These are phyloP conservation scores for Colletotrichum chlorophyti DNA, from an alignment of 2,329 filamentous ascomycete genomes.

Conservation along the genomic window DNA sequence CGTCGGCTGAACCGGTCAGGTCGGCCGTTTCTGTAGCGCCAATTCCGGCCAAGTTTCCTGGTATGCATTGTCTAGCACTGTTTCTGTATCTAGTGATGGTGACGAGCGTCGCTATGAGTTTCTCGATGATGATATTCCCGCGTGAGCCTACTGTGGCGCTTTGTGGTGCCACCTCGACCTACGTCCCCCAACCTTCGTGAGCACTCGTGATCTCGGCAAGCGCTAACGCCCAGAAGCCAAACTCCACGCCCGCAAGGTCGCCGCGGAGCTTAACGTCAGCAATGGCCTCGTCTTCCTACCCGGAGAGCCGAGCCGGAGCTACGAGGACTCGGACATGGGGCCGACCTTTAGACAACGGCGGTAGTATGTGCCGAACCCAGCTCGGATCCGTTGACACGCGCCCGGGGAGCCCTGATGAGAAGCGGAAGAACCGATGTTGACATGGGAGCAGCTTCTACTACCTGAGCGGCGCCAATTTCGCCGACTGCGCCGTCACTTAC, in stretches of 20 bases:
- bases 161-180: background rate
- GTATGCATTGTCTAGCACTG: slow-evolving; percentile 32
- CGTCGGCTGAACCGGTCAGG: slow-evolving; percentile 4
- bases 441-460: slow-evolving; percentile 60
- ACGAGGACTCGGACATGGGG: slow-evolving; percentile 65
- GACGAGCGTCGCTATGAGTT: background rate
- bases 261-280: slow-evolving; percentile 53
- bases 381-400: slow-evolving; percentile 15
- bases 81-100: background rate
- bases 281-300: slow-evolving; percentile 63
- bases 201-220: background rate
- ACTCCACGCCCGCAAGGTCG: slow-evolving; percentile 63
- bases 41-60: slow-evolving; percentile 42
- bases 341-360: slow-evolving; percentile 63
- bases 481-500: slow-evolving; percentile 63
- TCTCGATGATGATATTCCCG: background rate
- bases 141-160: background rate
- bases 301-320: slow-evolving; percentile 56
- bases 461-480: slow-evolving; percentile 60
- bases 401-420: too few relatives aligned
- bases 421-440: too few relatives aligned
- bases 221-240: slow-evolving; percentile 50
- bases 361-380: slow-evolving; percentile 52
- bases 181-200: too few relatives aligned
- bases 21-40: slow-evolving; percentile 17